Evolutionary conservation across 2,329 filamentous ascomycete species (phyloP), one percentile per base, ranked within the genome.

Genomic region (Botrytis tulipae): DNA sequence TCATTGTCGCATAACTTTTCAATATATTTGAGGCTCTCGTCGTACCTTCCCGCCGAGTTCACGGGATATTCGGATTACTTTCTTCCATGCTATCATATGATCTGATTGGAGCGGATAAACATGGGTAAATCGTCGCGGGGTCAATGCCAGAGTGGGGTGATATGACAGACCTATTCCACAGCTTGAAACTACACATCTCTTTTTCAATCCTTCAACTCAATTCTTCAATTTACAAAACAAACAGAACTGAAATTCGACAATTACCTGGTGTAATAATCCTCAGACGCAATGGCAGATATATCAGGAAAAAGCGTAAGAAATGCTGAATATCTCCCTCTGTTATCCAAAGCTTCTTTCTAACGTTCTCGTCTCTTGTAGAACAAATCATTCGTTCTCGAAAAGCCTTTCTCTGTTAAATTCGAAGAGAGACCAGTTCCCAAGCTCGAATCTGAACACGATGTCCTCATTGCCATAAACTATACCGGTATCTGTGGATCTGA

Each of bases 401-500:
- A 81, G 66, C 75, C 79, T 40, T 78, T 79, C 75, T 76, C 79
- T 18, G 79, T 83, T 12, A 71, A 73, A 46, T 82, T 82, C 76
- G 78, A 80, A 76, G 75, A 80, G 76, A 75, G 80, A 68, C 76
- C 79, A 25, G 79, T 85, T 84, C 79, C 84, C 80, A 80, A 83
- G 80, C 67, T 89, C 82, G 73, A 79, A 59, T 76, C 78, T 66
- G 80, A 81, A n/a, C 78, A 79, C 75, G 89, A 92, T 80, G 86
- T 93, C 71, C 88, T 92, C 82, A 82, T 93, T 75, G 85, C 87
- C 75, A 86, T 93, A 76, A 87, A 87, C 75, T 86, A 88, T 76
- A 93, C 91, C 7, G 90, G 90, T 42, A 89, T 93, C 79, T 93
- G 91, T 82, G 91, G 91, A 80, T 91, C 88, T 69, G 91, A 93